Base-by-base conservation (phyloP, 768 basidiomycete species). In the Lentinus brumalis region DNA sequence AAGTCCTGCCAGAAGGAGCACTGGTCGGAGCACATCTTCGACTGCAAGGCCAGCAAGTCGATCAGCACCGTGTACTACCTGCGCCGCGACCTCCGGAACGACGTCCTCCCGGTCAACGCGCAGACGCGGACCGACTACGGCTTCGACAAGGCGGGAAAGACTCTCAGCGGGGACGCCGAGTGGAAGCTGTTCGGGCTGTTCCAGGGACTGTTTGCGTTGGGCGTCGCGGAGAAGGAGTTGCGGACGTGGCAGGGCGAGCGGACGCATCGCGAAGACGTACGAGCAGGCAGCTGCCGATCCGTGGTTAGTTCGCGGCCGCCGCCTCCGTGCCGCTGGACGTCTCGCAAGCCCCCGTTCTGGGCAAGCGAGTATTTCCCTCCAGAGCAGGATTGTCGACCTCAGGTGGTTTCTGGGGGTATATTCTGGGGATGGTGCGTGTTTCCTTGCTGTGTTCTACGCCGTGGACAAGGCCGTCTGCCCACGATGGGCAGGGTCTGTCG, bases 51-150 rank as follows among this genome's bases (percentile, higher is more conserved):
- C 1, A 50, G 49, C 11, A 40, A 62, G 26, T 57, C 67, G 3
- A 68, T 76, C 57, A 73, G 61, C 59, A 74, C 74, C 10, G 72
- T 71, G 40, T 67, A 78, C 56, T 62, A 73, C 56, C 71, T 79
- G 31, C 66, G 68, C 0, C 69, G 64, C 21, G 46, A 63, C 18
- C 12, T 53, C 40, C 59, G 76, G 49, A 38, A 53, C 11, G 18
- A n/a, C n/a, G n/a, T n/a, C n/a, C n/a, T 75, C 9, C 79, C 77
- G 4, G 64, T 69, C 7, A 63, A 78, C 60, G 38, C 54, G 0
- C 70, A 75, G 53, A 78, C 79, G 9, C 56, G 67, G 15, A 32
- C 61, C 26, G 76, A 78, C 54, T 79, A 74, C 56, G 77, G 78
- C 3, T 78, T 79, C 49, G 44, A 54, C 3, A 66, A 67, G 9